Evolutionary conservation across 2,329 filamentous ascomycete species (phyloP), one percentile per base, ranked within the genome.

Genomic region (Fusarium scirpi): DNA sequence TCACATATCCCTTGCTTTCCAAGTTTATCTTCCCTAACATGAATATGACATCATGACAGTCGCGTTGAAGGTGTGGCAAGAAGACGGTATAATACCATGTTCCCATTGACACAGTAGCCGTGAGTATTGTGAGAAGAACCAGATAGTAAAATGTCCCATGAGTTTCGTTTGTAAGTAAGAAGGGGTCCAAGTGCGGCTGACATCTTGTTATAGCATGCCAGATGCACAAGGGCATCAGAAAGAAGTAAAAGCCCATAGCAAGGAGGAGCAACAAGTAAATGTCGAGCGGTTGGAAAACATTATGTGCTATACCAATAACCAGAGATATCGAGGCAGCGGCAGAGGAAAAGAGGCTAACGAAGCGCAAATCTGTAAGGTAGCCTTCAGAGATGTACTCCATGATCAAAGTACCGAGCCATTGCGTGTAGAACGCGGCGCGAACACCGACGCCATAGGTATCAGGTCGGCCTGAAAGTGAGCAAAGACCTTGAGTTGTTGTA

Each of bases 401-500:
- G 2, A 78, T n/a, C 16, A 79, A 65, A 25, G 75, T 72, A 11
- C 75, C 77, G 41, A 80, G 74, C 80, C 80, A 82, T 62, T 80
- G 78, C 24, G 77, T 54, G 59, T 81, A 81, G 57, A 80, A 79
- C 12, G 76, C 75, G 24, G 74, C 70, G 7, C 79, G 76, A 54
- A 81, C 78, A 44, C 78, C 79, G 20, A 81, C 57, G 9, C 80
- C 79, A 46, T 81, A 81, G 49, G 80, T 69, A 25, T 76, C 77
- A 40, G 78, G 72, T 22, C 74, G 69, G 18, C 77, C 74, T 29
- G 68, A 54, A 41, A 68, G 57, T 18, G 71, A 64, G 62, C 79
- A 80, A 24, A 73, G 68, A 40, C 25, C 38, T 22, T 56, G 49
- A 10, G 25, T 56, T 45, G 56, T 20, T 8, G 20, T 12, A 47